Base-by-base conservation (phyloP, 2,329 filamentous ascomycete species). In the Epichloe uncinata region DNA sequence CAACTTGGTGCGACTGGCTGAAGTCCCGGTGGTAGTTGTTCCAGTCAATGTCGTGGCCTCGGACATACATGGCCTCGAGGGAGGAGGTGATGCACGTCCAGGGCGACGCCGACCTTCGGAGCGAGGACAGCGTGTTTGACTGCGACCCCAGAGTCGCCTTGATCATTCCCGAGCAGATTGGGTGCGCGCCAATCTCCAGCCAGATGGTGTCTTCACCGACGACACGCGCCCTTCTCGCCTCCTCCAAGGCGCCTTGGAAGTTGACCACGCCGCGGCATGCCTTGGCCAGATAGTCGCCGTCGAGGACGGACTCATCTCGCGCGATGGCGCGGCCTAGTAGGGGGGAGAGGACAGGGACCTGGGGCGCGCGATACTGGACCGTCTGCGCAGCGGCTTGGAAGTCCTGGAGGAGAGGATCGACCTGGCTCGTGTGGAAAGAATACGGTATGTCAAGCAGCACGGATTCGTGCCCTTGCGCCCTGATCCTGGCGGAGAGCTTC, bases 111-210 rank as follows among this genome's bases (percentile, higher is more conserved):
- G 37, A 78, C 37, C 73, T 75, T 45, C 80, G 75, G 33, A 78
- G 3, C 85, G 80, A 79, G 11, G 80, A 73, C 4, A 76, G 69
- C 9, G 75, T 73, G n/a, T 2, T 72, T 67, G 12, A 73, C 73
- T 8, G 70, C 66, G 3, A 66, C 61, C 36, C 26, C 26, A 74
- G 73, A 45, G 83, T 71, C 4, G 75, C 72, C 67, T 81, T 83
- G 45, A 84, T 72, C 66, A 86, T 80, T 42, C 70, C 70, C 26
- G 69, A 69, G 66, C 77, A 82, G 13, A 85, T 74, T 0, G 81
- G 78, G 55, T 85, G 78, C 8, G 82, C 81, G 1, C 83, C 83
- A 52, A 85, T 67, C 57, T 87, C 83, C 47, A 87, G 61, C 75
- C 78, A 85, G n/a, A 74, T 67, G 9, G 75, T 79, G 57, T 74